Percentiles rank a stretch among this genome's conserved stretches.
These are phyloP conservation scores for Talaromyces proteolyticus DNA, from an alignment of 495 filamentous ascomycete species.

Conservation along the genomic window DNA sequence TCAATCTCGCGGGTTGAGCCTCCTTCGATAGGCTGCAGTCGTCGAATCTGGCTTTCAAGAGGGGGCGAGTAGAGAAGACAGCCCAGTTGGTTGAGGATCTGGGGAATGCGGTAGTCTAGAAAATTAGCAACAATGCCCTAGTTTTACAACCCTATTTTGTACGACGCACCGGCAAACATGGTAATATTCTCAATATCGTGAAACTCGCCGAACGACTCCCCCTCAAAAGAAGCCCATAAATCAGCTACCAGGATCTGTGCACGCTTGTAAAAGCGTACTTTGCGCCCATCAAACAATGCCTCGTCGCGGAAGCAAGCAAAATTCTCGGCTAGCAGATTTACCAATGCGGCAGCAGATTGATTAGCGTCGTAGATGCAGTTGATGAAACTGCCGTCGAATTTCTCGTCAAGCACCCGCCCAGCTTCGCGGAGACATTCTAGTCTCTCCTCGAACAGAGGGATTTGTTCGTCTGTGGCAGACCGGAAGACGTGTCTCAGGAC, in stretches of 20 bases:
- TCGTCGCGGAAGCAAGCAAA: slow-evolving; percentile 88
- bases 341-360: slow-evolving; percentile 73
- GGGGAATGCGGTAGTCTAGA: slow-evolving; percentile 88
- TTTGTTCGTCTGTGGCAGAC: slow-evolving; percentile 78
- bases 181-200: slow-evolving; percentile 90
- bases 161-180: slow-evolving; percentile 72
- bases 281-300: slow-evolving; percentile 61
- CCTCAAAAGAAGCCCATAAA: slow-evolving; percentile 90
- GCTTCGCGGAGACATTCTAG: slow-evolving; percentile 79
- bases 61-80: slow-evolving; percentile 79
- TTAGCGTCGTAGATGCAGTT: slow-evolving; percentile 72
- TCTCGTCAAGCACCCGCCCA: slow-evolving; percentile 76
- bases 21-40: slow-evolving; percentile 54
- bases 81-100: slow-evolving; percentile 81
- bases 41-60: slow-evolving; percentile 62
- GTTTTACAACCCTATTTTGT: background rate
- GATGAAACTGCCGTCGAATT: slow-evolving; percentile 69
- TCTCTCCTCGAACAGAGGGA: slow-evolving; percentile 77
- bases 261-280: slow-evolving; percentile 80
- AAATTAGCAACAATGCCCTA: background rate
- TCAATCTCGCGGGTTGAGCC: slow-evolving; percentile 84
- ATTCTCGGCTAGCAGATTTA: slow-evolving; percentile 71
- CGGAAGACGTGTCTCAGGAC: slow-evolving; percentile 74
- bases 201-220: slow-evolving; percentile 74
- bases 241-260: slow-evolving; percentile 96